Conservation (phyloP, 1,284 basidiomycete genomes). For the Rhodotorula sp. region DNA sequence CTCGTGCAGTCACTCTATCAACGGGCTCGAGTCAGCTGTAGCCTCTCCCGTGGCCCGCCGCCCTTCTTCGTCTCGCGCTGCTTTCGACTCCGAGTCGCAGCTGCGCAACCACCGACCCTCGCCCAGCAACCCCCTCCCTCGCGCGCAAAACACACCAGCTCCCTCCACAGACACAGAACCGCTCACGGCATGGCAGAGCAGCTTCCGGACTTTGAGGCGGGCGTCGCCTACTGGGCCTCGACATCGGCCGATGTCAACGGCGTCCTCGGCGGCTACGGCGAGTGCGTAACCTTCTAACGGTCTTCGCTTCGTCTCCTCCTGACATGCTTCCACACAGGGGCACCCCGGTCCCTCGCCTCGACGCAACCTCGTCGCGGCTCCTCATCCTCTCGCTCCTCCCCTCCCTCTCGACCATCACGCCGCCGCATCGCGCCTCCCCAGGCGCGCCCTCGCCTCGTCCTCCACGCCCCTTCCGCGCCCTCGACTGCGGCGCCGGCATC, state of each 20-base stretch:
- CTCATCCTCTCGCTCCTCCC: constrained; percentile 79
- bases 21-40: too few species aligned
- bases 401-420: constrained; percentile 71
- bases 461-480: constrained; percentile 58
- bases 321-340: constrained; percentile 1
- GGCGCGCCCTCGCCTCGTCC: constrained; percentile 24
- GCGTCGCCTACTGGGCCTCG: constrained; percentile 73
- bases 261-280: constrained; percentile 60
- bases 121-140: too few species aligned
- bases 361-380: constrained; percentile 81
- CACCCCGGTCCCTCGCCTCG: constrained; percentile 81
- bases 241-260: constrained; percentile 74
- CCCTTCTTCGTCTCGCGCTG: too few species aligned
- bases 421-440: constrained; percentile 57
- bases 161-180: background rate
- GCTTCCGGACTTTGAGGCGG: constrained; percentile 59
- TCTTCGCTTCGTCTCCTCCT: background rate
- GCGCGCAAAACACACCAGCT: too few species aligned
- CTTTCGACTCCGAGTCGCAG: background rate
- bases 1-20: too few species aligned
- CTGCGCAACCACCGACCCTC: background rate
- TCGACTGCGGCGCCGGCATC: constrained; percentile 85
- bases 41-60: background rate
- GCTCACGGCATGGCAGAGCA: background rate
- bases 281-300: constrained; percentile 12